Evolutionary conservation across 1,284 basidiomycete species (phyloP), one percentile per base, ranked within the genome.

Genomic region (Stereum hirsutum): DNA sequence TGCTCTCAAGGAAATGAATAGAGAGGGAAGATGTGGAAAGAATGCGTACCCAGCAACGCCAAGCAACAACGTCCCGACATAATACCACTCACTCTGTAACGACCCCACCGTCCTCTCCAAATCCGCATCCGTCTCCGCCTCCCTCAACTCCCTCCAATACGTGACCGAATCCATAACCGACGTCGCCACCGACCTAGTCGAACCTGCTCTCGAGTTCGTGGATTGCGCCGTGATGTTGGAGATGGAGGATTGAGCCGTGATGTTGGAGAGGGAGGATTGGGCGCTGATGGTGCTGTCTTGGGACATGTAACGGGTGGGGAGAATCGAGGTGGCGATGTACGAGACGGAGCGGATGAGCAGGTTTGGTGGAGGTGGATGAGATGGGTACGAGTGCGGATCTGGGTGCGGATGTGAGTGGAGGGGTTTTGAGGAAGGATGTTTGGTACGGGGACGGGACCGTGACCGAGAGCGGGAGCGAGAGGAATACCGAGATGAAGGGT

Each of bases 101-200:
- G 54, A 46, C 6, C 33, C 46, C 6, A 61, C 65, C 4, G 78
- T 56, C 15, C 54, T 55, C 42, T 78, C 74, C 42, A 66, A 78
- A 4, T 79, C 66, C 0, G 66, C 67, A 42, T 75, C 73, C 1
- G 57, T 48, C 2, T 46, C 48, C 0, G 78, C 78, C 26, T 66
- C 60, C 33, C 65, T 62, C 40, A 84, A 57, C 41, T 77, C 74
- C 2, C 61, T 58, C 45, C 81, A 81, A 37, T 72, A 63, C 0
- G 78, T 74, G 47, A 81, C 72, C 1, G 62, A 56, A 15, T 74
- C 66, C 1, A 82, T 53, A 4, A 69, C 33, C 3, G 59, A 52
- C 50, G 78, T 72, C 30, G 60, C 43, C 42, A 60, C 41, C 7
- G 66, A 65, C 2, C 82, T 51, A 2, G 68, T 38, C 4, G 59